phyloP scores from a whole-genome alignment of 2,329 filamentous ascomycete species.

The Beauveria scarabaeidicola region DNA sequence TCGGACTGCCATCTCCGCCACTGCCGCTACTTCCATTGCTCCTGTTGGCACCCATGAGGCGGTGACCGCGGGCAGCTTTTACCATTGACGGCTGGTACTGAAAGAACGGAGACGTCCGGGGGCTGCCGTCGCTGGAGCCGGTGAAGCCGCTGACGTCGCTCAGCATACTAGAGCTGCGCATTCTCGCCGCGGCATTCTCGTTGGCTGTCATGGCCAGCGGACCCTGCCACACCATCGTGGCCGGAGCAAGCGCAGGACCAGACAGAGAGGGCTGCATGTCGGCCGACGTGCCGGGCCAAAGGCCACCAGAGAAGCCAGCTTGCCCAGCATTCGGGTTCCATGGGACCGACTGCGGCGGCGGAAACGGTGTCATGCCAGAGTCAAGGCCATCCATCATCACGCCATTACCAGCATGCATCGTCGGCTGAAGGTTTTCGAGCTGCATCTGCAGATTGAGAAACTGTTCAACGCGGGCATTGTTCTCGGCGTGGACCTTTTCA shows the following conservation, averaged over 20 bases:
- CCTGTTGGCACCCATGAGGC: conserved; percentile 15
- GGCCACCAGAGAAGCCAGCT: conserved; percentile 23
- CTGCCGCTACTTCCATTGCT: conserved; percentile 36
- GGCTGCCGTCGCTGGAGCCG: conserved; percentile 42
- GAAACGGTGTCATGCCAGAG: conserved; percentile 5
- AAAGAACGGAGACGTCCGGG: conserved; percentile 26
- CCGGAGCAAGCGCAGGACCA: conserved; percentile 15
- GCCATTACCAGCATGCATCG: conserved; percentile 24
- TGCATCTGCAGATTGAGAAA: conserved; percentile 24
- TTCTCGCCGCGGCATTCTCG: conserved; percentile 31
- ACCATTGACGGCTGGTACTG: background rate
- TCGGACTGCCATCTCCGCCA: conserved; percentile 46
- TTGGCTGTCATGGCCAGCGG: background rate
- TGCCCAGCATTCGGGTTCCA: conserved; percentile 23
- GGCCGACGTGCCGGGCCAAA: conserved; percentile 28
- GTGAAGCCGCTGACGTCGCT: conserved; percentile 60
- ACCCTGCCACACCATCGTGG: background rate
- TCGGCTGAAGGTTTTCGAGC: conserved; percentile 19
- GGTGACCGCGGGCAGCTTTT: background rate
- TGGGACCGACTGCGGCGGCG: conserved; percentile 10
- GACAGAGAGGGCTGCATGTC: conserved; percentile 25
- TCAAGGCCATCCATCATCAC: conserved; percentile 23
- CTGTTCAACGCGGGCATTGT: conserved; percentile 23
- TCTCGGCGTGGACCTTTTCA: conserved; percentile 27
- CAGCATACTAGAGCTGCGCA: conserved; percentile 58